These are phyloP conservation scores for Tilletia indica DNA, from an alignment of 1,284 basidiomycete genomes.

Conservation along the genomic window DNA sequence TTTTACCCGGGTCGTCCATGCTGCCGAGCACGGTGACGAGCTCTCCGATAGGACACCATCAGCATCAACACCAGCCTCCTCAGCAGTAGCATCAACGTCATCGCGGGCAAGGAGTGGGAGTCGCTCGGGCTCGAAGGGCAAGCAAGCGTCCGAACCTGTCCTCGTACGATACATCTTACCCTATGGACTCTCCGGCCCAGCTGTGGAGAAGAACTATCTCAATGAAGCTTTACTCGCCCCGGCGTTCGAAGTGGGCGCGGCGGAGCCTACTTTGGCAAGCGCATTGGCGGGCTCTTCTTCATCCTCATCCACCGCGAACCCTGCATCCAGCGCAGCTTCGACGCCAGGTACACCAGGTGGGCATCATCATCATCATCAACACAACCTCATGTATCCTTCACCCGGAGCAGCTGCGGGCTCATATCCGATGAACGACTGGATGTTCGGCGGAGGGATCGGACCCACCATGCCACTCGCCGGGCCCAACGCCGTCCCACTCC, in stretches of 20 bases:
- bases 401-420: not conserved
- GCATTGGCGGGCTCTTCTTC: constrained; percentile 22
- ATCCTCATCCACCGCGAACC: constrained; percentile 23
- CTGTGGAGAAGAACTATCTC: constrained; percentile 42
- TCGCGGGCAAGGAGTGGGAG: not conserved
- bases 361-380: too few species aligned
- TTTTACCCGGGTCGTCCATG: not conserved
- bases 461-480: constrained; percentile 33
- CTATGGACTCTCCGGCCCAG: constrained; percentile 51
- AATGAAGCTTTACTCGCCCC: constrained; percentile 46
- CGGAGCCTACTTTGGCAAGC: constrained; percentile 33
- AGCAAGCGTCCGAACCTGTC: not conserved
- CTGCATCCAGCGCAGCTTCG: too few species aligned
- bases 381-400: not conserved
- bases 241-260: constrained; percentile 44
- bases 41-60: not conserved
- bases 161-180: constrained; percentile 46
- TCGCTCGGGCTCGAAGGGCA: not conserved
- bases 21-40: not conserved
- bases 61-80: not conserved
- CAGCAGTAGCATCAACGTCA: not conserved
- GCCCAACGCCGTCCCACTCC: constrained; percentile 52
- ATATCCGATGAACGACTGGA: not conserved
- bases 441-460: constrained; percentile 20
- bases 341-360: too few species aligned